Percentiles rank a stretch among this genome's conserved stretches.
phyloP scores from a whole-genome alignment of 179 eudicot species.

The Vitellaria paradoxa region DNA sequence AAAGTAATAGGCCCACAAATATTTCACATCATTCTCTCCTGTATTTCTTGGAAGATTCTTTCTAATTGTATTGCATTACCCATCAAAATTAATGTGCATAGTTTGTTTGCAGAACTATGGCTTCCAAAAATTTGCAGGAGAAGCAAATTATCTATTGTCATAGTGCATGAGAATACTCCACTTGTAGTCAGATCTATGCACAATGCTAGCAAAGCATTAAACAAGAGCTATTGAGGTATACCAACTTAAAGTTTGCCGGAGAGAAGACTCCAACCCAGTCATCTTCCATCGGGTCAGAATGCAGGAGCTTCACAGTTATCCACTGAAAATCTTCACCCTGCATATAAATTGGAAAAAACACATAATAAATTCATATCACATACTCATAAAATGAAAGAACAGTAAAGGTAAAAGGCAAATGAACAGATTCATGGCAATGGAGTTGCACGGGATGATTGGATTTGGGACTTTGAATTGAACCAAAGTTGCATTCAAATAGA shows the following conservation, averaged over 20 bases:
- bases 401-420: background rate
- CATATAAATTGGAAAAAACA: slow-evolving; percentile 2
- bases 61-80: no score
- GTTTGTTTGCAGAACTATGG: background rate
- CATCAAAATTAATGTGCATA: background rate
- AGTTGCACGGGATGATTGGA: background rate
- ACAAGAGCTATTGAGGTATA: background rate
- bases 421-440: background rate
- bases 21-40: no score
- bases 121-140: background rate
- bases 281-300: slow-evolving; percentile 34
- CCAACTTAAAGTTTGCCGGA: slow-evolving; percentile 55
- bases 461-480: background rate
- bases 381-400: background rate
- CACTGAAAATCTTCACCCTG: slow-evolving; percentile 51
- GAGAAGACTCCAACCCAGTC: slow-evolving; percentile 68
- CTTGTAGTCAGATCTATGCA: background rate
- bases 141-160: background rate
- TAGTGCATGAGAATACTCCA: background rate
- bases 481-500: background rate
- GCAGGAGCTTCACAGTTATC: slow-evolving; percentile 37
- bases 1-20: no score
- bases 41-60: no score
- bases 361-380: background rate
- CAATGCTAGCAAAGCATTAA: background rate